A percentile compares a stretch with the other conserved stretches of the same genome.
Conservation (phyloP, 2,329 filamentous ascomycete genomes). For the Claviceps capensis region DNA sequence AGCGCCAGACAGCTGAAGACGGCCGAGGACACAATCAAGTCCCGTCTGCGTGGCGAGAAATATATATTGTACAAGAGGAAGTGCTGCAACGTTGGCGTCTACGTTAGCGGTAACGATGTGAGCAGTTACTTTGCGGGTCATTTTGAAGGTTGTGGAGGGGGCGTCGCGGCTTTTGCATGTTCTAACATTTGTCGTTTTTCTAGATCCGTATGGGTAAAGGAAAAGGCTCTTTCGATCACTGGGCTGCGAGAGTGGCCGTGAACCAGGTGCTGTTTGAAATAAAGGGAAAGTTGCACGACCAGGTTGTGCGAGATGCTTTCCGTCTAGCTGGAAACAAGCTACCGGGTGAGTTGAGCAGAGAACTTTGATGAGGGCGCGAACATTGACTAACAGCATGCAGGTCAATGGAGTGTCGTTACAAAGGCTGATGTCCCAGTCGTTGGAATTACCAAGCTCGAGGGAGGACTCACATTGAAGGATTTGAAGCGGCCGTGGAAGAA, state of each 20-base stretch:
- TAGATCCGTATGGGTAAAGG: conserved; percentile 96
- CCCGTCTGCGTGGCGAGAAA: conserved; percentile 74
- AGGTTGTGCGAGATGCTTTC: conserved; percentile 87
- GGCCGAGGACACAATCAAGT: conserved; percentile 87
- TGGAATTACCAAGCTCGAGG: conserved; percentile 81
- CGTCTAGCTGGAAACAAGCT: conserved; percentile 88
- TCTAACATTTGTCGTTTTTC: background rate
- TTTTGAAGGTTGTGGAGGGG: background rate
- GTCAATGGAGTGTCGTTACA: conserved; percentile 84
- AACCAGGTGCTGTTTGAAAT: conserved; percentile 89
- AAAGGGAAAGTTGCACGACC: conserved; percentile 84
- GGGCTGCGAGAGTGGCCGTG: conserved; percentile 80
- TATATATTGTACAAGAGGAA: conserved; percentile 88
- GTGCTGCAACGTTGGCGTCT: conserved; percentile 86
- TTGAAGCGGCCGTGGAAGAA: conserved; percentile 67
- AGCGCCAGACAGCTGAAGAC: conserved; percentile 76
- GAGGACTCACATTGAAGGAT: conserved; percentile 70
- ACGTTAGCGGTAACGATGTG: conserved; percentile 85
- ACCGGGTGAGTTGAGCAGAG: conserved; percentile 48
- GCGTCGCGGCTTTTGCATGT: background rate
- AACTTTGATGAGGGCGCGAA: too few species aligned
- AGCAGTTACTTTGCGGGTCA: background rate
- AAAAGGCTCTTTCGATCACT: conserved; percentile 94
- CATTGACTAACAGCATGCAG: conserved; percentile 26
- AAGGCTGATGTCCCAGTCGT: conserved; percentile 84